A percentile compares a stretch with the other conserved stretches of the same genome.
These are phyloP conservation scores for Sugiyamaella paludigena DNA, from an alignment of 1,139 yeast genomes.

Conservation along the genomic window DNA sequence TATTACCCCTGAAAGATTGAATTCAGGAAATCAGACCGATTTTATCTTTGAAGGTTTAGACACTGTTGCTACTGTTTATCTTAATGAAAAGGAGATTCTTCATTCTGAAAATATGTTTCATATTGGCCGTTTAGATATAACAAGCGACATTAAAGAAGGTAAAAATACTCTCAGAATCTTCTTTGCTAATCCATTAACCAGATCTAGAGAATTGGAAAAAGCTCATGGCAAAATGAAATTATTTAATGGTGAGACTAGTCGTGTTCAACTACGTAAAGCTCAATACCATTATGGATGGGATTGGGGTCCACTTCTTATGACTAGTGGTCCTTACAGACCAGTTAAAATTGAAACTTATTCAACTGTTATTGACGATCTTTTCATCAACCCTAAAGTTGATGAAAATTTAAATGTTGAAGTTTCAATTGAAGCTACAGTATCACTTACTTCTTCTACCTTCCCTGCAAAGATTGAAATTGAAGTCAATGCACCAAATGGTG, in stretches of 20 bases:
- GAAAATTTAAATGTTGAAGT: conserved; percentile 14
- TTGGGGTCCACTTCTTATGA: conserved; percentile 52
- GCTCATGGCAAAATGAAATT: conserved; percentile 25
- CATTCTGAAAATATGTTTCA: conserved; percentile 44
- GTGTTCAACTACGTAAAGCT: conserved; percentile 50
- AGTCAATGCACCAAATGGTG: conserved; percentile 21
- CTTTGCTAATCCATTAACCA: conserved; percentile 34
- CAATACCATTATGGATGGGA: conserved; percentile 61
- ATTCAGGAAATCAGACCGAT: conserved; percentile 23
- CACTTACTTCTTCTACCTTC: conserved; percentile 5
- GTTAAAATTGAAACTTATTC: conserved; percentile 38
- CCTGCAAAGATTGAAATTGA: conserved; percentile 19
- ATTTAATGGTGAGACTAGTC: conserved; percentile 45
- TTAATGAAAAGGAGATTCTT: conserved; percentile 40
- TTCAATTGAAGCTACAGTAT: conserved; percentile 21
- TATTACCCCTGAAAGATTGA: conserved; percentile 5
- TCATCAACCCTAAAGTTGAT: conserved; percentile 7
- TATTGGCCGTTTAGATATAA: conserved; percentile 28
- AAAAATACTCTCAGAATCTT: conserved; percentile 30
- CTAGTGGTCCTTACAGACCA: conserved; percentile 50
- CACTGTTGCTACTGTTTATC: conserved; percentile 43
- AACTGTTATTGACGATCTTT: conserved; percentile 24
- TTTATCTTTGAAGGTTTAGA: conserved; percentile 47
- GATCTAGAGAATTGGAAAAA: conserved; percentile 24
- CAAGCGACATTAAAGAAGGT: conserved; percentile 21